Evolutionary conservation across 257 asterid species (phyloP).

Genomic region (Plectranthus barbatus): DNA sequence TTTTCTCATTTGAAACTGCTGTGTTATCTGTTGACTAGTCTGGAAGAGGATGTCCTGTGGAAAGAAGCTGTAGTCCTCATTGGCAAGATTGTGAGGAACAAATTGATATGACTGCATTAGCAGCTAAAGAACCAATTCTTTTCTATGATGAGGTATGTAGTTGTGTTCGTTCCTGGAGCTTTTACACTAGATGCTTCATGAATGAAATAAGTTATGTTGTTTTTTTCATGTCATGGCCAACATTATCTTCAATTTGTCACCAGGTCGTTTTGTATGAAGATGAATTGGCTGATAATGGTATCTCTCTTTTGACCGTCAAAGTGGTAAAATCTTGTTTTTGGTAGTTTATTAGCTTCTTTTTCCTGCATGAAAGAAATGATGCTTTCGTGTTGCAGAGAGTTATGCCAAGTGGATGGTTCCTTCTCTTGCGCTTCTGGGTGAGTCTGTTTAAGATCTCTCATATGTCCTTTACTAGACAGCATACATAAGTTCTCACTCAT

Average conservation of each 20-base stretch:
- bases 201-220: conserved; percentile 8
- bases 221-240: conserved; percentile 3
- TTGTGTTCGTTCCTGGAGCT: conserved; percentile 18
- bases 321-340: conserved; percentile 55
- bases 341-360: conserved; percentile 3
- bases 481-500: background rate
- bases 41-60: conserved; percentile 37
- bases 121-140: conserved; percentile 87
- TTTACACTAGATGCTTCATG: conserved; percentile 2
- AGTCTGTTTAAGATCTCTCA: conserved; percentile 27
- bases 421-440: conserved; percentile 96
- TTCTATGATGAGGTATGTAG: conserved; percentile 84
- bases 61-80: conserved; percentile 30
- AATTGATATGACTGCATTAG: conserved; percentile 74
- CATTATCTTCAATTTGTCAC: conserved; percentile 9
- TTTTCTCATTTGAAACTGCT: conserved; percentile 11
- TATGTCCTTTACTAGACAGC: conserved; percentile 7
- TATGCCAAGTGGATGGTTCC: conserved; percentile 97
- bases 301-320: conserved; percentile 91
- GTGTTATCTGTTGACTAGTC: conserved; percentile 43
- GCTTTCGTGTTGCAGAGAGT: conserved; percentile 67
- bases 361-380: conserved; percentile 18
- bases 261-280: conserved; percentile 95
- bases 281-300: conserved; percentile 95
- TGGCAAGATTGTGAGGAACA: conserved; percentile 83